phyloP scores from a whole-genome alignment of 306 rosid genomes.

The Acacia acuminata region DNA sequence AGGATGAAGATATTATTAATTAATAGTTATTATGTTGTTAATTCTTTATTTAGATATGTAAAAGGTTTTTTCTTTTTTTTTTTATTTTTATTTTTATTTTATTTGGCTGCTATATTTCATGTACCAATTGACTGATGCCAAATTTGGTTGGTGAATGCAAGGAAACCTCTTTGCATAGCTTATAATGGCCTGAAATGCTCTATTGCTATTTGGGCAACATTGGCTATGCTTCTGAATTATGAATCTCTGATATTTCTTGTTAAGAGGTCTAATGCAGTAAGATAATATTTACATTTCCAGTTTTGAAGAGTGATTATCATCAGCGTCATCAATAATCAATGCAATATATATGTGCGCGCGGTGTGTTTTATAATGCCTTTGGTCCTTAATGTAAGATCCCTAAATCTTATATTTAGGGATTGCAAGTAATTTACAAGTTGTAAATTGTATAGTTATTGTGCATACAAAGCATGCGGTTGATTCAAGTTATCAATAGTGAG shows the following conservation, averaged over 20 bases:
- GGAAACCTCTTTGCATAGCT: not conserved
- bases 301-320: not conserved
- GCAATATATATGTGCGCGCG: too few species aligned
- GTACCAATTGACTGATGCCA: not conserved
- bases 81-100: not conserved
- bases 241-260: not conserved
- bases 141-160: not conserved
- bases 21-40: not conserved
- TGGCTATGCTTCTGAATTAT: not conserved
- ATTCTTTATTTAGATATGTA: not conserved
- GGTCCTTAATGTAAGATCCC: too few species aligned
- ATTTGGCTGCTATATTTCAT: not conserved
- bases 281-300: not conserved
- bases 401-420: too few species aligned
- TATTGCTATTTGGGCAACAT: not conserved
- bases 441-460: too few species aligned
- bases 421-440: too few species aligned
- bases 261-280: not conserved
- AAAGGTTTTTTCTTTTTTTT: not conserved
- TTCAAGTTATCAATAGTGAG: too few species aligned
- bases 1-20: too few species aligned
- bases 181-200: not conserved
- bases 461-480: too few species aligned
- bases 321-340: too few species aligned
- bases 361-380: too few species aligned